Conservation (phyloP, 2,329 filamentous ascomycete genomes). For the Penicillium frequentans region DNA sequence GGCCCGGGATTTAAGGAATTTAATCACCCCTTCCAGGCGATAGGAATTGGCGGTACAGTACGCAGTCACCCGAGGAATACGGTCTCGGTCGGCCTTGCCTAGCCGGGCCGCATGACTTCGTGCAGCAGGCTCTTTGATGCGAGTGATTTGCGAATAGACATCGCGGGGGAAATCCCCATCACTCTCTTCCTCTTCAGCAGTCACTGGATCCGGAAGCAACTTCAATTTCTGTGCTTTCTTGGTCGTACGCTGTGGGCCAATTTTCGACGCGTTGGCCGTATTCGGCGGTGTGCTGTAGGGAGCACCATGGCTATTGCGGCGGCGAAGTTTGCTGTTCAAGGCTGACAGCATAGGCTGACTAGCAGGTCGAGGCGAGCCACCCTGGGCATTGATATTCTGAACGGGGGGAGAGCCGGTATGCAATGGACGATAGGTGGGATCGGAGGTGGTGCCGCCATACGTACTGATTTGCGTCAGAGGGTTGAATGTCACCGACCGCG, state of each 20-base stretch:
- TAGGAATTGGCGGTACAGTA: slow-evolving; percentile 95
- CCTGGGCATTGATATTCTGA: slow-evolving; percentile 28
- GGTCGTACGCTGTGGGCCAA: slow-evolving; percentile 90
- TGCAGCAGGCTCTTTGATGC: slow-evolving; percentile 95
- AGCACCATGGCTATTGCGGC: slow-evolving; percentile 79
- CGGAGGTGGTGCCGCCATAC: slow-evolving; percentile 42
- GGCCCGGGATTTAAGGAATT: slow-evolving; percentile 81
- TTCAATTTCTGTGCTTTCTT: slow-evolving; percentile 97
- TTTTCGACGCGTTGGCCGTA: slow-evolving; percentile 60
- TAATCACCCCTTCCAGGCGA: slow-evolving; percentile 83
- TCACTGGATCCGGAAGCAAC: slow-evolving; percentile 86
- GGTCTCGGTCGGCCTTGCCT: slow-evolving; percentile 87
- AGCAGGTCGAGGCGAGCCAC: slow-evolving; percentile 26
- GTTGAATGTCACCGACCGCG: slow-evolving; percentile 51
- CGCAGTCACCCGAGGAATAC: slow-evolving; percentile 86
- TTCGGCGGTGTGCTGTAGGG: slow-evolving; percentile 46
- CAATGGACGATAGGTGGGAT: slow-evolving; percentile 42
- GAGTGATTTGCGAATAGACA: slow-evolving; percentile 95
- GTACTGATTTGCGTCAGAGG: slow-evolving; percentile 47
- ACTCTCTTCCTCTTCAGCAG: slow-evolving; percentile 71
- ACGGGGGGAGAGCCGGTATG: slow-evolving; percentile 40
- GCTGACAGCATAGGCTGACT: slow-evolving; percentile 68
- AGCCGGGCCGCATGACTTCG: slow-evolving; percentile 86
- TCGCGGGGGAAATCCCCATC: slow-evolving; percentile 93
- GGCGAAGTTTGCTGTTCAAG: slow-evolving; percentile 81